Evolutionary conservation across 164 flowering plant genomes (phyloP), one percentile per base, ranked within the genome.

Genomic region (Macadamia tetraphylla): DNA sequence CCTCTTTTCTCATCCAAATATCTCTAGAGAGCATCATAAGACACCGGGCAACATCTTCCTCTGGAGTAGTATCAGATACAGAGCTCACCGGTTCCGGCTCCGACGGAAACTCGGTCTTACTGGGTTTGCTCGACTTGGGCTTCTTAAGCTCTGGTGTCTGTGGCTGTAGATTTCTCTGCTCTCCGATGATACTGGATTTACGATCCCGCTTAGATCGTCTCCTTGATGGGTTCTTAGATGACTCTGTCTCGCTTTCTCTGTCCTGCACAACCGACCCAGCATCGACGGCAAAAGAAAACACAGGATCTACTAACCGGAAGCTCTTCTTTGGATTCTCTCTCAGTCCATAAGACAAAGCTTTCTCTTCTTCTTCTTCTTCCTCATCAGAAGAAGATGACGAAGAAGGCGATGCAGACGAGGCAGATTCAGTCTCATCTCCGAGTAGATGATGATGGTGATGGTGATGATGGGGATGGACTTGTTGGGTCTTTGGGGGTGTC

Each of bases 1-100:
- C 71, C 17, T 69, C 68, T 0, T 9, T 43, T 32, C 60, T 66
- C 40, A 6, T 75, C 88, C 89, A 87, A 30, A 79, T 77, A 74
- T 88, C 91, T 11, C 86, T 73, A 0, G 94, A 89, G 9, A 89
- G 76, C 88, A 89, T 84, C 82, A 89, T 86, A 48, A 89, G 74
- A 32, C 87, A 87, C 40, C 79, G 79, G 9, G 95, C 95, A 6
- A 89, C 81, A 63, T 87, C 86, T 67, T 87, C 92, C 9, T 88
- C 94, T 0, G 86, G 76, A 2, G 85, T 80, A 0, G 83, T 71
- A 35, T 81, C 87, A 1, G 94, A 87, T 51, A 83, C 74, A 51
- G 90, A 86, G 66, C 87, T 86, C 68, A 70, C 80, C 52, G 87
- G 87, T 61, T 88, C 92, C 1, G 78, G 71, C 71, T 81, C 86